A percentile compares a stretch with the other conserved stretches of the same genome.
These are phyloP conservation scores for Protea cynaroides DNA, from an alignment of 164 flowering plant genomes.

Conservation along the genomic window DNA sequence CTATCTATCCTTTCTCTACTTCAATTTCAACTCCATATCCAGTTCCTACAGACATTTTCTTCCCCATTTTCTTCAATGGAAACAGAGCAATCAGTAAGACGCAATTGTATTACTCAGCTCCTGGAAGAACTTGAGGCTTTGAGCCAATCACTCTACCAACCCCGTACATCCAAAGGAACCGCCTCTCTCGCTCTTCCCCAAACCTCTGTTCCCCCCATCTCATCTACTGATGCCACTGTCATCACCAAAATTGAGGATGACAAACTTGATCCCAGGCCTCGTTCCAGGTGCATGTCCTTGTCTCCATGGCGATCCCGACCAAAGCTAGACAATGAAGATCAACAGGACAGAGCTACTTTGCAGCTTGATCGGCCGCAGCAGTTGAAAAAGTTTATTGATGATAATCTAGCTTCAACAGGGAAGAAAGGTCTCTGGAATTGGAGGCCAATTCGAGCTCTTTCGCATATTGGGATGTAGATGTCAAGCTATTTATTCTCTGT, in stretches of 20 bases:
- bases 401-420: no score
- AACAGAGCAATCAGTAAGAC: constrained; percentile 22
- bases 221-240: no score
- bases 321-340: constrained; percentile 30
- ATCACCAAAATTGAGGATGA: not conserved
- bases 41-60: constrained; percentile 2
- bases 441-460: constrained; percentile 83
- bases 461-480: constrained; percentile 78
- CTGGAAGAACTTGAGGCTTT: constrained; percentile 69
- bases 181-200: constrained; percentile 79
- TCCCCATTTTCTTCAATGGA: constrained; percentile 15
- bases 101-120: constrained; percentile 51
- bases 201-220: constrained; percentile 24
- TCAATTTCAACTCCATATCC: no score
- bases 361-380: no score
- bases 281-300: constrained; percentile 67
- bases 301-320: constrained; percentile 88
- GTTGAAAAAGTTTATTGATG: no score
- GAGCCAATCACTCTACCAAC: constrained; percentile 64
- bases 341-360: no score
- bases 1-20: not conserved
- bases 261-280: constrained; percentile 19
- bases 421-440: constrained; percentile 90
- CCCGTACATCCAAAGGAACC: constrained; percentile 50
- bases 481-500: constrained; percentile 79